These are phyloP conservation scores for Sporormia fimetaria DNA, from an alignment of 495 filamentous ascomycete genomes.

Conservation along the genomic window DNA sequence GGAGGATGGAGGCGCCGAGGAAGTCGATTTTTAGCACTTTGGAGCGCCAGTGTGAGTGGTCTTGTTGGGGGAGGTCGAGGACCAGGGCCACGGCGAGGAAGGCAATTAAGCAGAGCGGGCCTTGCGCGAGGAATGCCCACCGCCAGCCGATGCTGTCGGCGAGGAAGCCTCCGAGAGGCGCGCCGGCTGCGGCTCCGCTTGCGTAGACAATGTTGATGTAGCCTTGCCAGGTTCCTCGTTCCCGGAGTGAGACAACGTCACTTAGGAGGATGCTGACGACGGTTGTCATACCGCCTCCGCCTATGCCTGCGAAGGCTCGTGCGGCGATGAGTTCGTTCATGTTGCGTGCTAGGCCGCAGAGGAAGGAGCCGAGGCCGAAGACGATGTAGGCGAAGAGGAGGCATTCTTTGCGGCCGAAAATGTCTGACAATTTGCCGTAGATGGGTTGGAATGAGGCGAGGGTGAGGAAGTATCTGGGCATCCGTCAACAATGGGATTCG, in stretches of 20 bases:
- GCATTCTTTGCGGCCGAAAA: slow-evolving; percentile 69
- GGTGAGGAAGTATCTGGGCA: slow-evolving; percentile 54
- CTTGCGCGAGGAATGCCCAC: slow-evolving; percentile 68
- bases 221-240: slow-evolving; percentile 71
- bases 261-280: slow-evolving; percentile 67
- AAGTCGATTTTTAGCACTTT: slow-evolving; percentile 73
- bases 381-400: slow-evolving; percentile 62
- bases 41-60: slow-evolving; percentile 45
- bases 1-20: slow-evolving; percentile 53
- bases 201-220: slow-evolving; percentile 73
- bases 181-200: slow-evolving; percentile 56
- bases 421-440: slow-evolving; percentile 69
- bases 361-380: slow-evolving; percentile 63
- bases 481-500: too few species aligned
- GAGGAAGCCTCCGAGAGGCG: slow-evolving; percentile 63
- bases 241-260: slow-evolving; percentile 65
- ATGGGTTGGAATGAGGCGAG: slow-evolving; percentile 68
- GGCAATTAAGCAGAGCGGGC: slow-evolving; percentile 57
- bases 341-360: slow-evolving; percentile 58
- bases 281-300: slow-evolving; percentile 77
- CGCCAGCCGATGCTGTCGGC: slow-evolving; percentile 73
- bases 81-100: slow-evolving; percentile 50
- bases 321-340: slow-evolving; percentile 63
- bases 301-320: slow-evolving; percentile 60
- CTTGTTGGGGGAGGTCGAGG: slow-evolving; percentile 49